Base-by-base conservation (phyloP, 305 asterid genomes). In the Fraxinus velutina region DNA sequence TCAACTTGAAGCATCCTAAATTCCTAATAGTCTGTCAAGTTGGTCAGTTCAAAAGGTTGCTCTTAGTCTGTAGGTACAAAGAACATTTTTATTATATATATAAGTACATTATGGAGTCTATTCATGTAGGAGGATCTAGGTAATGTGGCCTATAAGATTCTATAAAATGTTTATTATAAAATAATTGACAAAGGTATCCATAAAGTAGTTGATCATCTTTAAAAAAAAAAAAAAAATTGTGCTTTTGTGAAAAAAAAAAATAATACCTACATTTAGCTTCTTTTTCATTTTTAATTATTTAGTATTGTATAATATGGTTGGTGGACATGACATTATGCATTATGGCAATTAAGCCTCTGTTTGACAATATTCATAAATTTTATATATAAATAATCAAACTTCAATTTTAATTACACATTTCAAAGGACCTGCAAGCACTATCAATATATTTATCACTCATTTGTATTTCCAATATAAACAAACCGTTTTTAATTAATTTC, bases 121-220 rank as follows among this genome's bases (percentile, higher is more conserved):
- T 73, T 66, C 10, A 36, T 36, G 21, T 73, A 85, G 76, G 85
- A 84, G 89, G 60, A 86, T 84, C 89, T 86, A 84, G 87, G 79
- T 83, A 22, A 86, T 66, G 44, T 76, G 77, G 50, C 79, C 83
- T 79, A 82, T 39, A 77, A 10, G 81, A 84, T 79, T 84, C 83
- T 75, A 9, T 52, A 7, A 44, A 57, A 66, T 66, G 29, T 77
- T 80, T 66, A 80, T 36, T 50, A 4, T 27, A 32, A 75, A 81
- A 47, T 27, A 37, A 13, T 57, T 68, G 1, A 68, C 21, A 66
- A 76, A 1, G 22, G 82, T 72, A 71, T 33, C 27, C 50, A 12
- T 52, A 39, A 55, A 29, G 42, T 17, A 47, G 36, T 60, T 33
- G 7, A 33, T 76, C 47, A 79, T 29, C 15, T 21, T 17, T 1